Evolutionary conservation across 2,329 filamentous ascomycete species (phyloP).

Genomic region (Grosmannia huntii): DNA sequence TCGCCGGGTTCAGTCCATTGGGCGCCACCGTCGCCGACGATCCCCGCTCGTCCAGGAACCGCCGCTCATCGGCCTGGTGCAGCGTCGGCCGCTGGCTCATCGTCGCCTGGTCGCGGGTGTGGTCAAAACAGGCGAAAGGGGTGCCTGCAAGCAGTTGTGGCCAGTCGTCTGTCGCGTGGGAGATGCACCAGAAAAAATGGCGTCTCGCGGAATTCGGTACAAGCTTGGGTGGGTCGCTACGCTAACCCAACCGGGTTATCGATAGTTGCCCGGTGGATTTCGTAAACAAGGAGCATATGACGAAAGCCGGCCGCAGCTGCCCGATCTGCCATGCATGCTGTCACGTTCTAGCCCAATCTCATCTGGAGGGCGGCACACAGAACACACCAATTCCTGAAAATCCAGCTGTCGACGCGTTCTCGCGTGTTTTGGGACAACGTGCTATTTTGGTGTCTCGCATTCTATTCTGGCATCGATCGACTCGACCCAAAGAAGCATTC

Average conservation of each 20-base stretch:
- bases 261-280: slow-evolving; percentile 13
- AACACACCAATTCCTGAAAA: neutral
- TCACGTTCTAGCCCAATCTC: neutral
- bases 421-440: neutral
- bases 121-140: slow-evolving; percentile 18
- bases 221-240: neutral
- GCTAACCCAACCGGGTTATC: slow-evolving; percentile 5
- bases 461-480: neutral
- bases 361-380: neutral
- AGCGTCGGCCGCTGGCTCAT: slow-evolving; percentile 3
- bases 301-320: neutral
- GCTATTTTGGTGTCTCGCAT: neutral
- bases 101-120: neutral
- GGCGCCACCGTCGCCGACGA: slow-evolving; percentile 62
- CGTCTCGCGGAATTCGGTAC: neutral
- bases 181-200: neutral
- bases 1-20: slow-evolving; percentile 86
- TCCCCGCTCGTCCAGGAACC: slow-evolving; percentile 83
- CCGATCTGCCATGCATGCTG: neutral
- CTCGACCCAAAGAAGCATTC: neutral
- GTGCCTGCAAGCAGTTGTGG: neutral
- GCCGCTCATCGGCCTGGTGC: slow-evolving; percentile 67
- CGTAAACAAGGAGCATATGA: slow-evolving; percentile 7
- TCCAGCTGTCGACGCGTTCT: neutral
- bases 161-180: neutral